Percentiles rank a stretch among this genome's conserved stretches.
These are phyloP conservation scores for Ogataea siamensis DNA, from an alignment of 805 yeast genomes.

Conservation along the genomic window DNA sequence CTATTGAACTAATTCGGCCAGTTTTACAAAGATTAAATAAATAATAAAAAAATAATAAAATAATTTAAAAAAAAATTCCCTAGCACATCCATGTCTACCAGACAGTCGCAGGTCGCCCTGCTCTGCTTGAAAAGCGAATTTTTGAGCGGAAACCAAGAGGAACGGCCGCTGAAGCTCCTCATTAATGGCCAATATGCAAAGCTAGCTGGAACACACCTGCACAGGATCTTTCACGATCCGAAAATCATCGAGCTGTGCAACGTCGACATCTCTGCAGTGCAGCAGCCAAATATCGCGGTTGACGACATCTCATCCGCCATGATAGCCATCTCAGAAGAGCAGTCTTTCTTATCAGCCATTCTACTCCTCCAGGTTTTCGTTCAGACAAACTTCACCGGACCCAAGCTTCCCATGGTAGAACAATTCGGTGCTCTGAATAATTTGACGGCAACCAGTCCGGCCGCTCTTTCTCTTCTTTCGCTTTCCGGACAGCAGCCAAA, in stretches of 20 bases:
- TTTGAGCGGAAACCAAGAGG: background rate
- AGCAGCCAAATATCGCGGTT: background rate
- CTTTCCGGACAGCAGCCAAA: constrained; percentile 66
- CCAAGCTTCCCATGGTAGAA: constrained; percentile 44
- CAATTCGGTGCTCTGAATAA: constrained; percentile 20
- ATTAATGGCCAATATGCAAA: constrained; percentile 31
- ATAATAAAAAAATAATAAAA: background rate
- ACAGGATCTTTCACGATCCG: constrained; percentile 19
- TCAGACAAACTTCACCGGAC: constrained; percentile 84
- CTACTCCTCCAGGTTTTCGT: constrained; percentile 65
- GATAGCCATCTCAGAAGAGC: constrained; percentile 12
- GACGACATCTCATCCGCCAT: background rate
- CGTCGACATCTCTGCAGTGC: background rate
- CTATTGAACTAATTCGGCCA: too few species aligned
- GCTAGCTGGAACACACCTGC: constrained; percentile 11
- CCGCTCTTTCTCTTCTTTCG: constrained; percentile 19
- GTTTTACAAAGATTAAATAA: too few species aligned
- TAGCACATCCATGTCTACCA: constrained; percentile 6
- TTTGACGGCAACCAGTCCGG: constrained; percentile 16
- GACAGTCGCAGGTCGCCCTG: constrained; percentile 17
- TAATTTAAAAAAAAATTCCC: background rate
- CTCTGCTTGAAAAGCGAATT: constrained; percentile 19
- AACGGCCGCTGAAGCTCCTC: constrained; percentile 14
- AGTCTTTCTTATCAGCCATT: constrained; percentile 41
- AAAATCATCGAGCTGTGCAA: constrained; percentile 7